phyloP scores from a whole-genome alignment of 164 flowering plant genomes.

The Malania oleifera region DNA sequence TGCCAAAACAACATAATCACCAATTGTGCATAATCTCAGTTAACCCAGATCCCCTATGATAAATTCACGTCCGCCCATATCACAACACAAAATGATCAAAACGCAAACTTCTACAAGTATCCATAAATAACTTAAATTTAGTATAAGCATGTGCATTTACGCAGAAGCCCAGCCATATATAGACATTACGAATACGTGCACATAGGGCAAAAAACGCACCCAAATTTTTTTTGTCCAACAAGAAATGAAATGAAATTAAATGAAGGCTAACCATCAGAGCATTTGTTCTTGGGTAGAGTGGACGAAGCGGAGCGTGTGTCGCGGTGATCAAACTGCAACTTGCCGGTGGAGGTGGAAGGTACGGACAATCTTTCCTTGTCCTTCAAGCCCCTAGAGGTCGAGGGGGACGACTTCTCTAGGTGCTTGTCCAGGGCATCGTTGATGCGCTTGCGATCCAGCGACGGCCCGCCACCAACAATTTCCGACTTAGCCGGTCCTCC shows the following conservation, averaged over 20 bases:
- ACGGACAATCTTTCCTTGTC: slow-evolving; percentile 32
- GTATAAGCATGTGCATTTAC: too few species aligned
- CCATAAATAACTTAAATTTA: too few species aligned
- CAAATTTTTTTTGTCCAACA: neutral
- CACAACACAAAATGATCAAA: neutral
- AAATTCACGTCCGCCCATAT: neutral
- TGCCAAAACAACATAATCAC: too few species aligned
- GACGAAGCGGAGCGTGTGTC: slow-evolving; percentile 28
- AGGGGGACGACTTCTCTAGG: slow-evolving; percentile 49
- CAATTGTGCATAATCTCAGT: too few species aligned
- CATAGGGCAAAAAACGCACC: slow-evolving; percentile 1
- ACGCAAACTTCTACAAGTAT: neutral
- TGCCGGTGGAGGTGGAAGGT: slow-evolving; percentile 41
- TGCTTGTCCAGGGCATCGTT: slow-evolving; percentile 64
- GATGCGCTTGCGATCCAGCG: slow-evolving; percentile 49
- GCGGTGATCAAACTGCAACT: slow-evolving; percentile 32
- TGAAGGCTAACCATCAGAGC: slow-evolving; percentile 37
- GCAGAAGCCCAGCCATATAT: too few species aligned
- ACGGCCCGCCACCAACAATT: slow-evolving; percentile 20
- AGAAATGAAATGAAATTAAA: neutral
- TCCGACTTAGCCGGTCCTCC: slow-evolving; percentile 50
- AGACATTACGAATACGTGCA: too few species aligned
- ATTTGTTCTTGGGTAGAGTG: slow-evolving; percentile 33
- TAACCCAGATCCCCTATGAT: neutral
- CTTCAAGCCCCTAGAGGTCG: slow-evolving; percentile 38